phyloP scores from a whole-genome alignment of 2,329 filamentous ascomycete genomes.

The Phoma sp. region DNA sequence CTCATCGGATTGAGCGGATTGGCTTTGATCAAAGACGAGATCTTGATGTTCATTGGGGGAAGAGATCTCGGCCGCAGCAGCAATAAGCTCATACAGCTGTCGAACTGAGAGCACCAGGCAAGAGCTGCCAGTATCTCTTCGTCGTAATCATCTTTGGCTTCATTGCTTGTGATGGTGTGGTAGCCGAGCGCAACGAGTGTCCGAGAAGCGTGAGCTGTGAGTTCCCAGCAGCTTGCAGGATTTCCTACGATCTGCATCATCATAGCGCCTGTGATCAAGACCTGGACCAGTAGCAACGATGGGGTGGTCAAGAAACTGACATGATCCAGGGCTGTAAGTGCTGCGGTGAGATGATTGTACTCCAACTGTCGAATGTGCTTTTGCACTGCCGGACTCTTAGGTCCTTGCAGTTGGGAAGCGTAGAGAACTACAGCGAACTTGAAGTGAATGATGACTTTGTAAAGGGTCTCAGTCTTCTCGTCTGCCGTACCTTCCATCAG shows the following conservation, averaged over 20 bases:
- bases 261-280: constrained; percentile 40
- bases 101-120: constrained; percentile 43
- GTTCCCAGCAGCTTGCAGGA: constrained; percentile 41
- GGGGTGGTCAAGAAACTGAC: constrained; percentile 39
- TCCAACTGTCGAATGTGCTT: constrained; percentile 37
- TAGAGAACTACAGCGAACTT: constrained; percentile 38
- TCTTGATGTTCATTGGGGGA: constrained; percentile 35
- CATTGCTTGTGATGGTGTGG: constrained; percentile 28
- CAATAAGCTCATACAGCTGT: constrained; percentile 40
- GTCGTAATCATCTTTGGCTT: constrained; percentile 28
- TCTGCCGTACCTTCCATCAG: constrained; percentile 39
- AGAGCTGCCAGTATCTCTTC: constrained; percentile 39
- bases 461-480: constrained; percentile 38
- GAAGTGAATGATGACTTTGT: constrained; percentile 44
- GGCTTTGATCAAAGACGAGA: constrained; percentile 32
- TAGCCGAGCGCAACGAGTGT: constrained; percentile 43
- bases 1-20: constrained; percentile 35
- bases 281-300: constrained; percentile 39
- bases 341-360: constrained; percentile 38
- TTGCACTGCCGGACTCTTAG: constrained; percentile 32
- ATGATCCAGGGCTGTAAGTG: constrained; percentile 39
- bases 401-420: constrained; percentile 31
- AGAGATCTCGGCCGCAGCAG: constrained; percentile 41
- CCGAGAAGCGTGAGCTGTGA: constrained; percentile 42
- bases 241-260: constrained; percentile 46